Percentiles rank a stretch among this genome's conserved stretches.
phyloP scores from a whole-genome alignment of 805 yeast genomes.

The Barnettozyma botsteinii region DNA sequence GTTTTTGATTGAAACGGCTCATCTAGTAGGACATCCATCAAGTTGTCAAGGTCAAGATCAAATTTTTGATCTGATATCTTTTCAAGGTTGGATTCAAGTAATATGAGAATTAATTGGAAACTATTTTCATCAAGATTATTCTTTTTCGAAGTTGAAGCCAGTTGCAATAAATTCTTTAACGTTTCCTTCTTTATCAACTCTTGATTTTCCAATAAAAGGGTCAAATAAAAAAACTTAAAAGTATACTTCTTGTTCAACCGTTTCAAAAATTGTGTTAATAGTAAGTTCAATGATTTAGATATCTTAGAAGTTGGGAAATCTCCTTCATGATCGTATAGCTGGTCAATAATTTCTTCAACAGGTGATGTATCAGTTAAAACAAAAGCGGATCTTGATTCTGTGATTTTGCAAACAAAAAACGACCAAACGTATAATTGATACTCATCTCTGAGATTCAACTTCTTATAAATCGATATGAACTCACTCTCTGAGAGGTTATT shows the following conservation, averaged over 20 bases:
- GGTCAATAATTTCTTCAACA: background rate
- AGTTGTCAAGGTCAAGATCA: background rate
- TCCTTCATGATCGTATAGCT: background rate
- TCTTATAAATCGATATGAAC: slow-evolving; percentile 9
- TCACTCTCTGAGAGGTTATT: slow-evolving; percentile 5
- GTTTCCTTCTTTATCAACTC: background rate
- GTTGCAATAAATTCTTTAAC: background rate
- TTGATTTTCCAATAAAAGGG: slow-evolving; percentile 14
- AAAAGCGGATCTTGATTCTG: slow-evolving; percentile 6
- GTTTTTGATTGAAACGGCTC: slow-evolving; percentile 2
- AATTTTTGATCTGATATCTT: background rate
- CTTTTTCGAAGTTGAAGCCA: background rate
- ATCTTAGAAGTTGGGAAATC: background rate
- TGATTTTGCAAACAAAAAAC: slow-evolving; percentile 15
- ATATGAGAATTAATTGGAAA: slow-evolving; percentile 12
- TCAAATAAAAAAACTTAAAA: slow-evolving; percentile 12
- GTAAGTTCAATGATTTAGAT: slow-evolving; percentile 4
- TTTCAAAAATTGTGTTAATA: slow-evolving; percentile 10
- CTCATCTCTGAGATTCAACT: slow-evolving; percentile 2
- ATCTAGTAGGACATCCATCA: background rate
- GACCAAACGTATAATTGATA: slow-evolving; percentile 12
- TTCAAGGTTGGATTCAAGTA: slow-evolving; percentile 11
- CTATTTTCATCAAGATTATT: background rate
- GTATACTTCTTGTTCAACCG: slow-evolving; percentile 8
- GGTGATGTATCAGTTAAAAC: background rate